Evolutionary conservation across 208 protist genomes (phyloP).

Genomic region (Leishmania guyanensis): DNA sequence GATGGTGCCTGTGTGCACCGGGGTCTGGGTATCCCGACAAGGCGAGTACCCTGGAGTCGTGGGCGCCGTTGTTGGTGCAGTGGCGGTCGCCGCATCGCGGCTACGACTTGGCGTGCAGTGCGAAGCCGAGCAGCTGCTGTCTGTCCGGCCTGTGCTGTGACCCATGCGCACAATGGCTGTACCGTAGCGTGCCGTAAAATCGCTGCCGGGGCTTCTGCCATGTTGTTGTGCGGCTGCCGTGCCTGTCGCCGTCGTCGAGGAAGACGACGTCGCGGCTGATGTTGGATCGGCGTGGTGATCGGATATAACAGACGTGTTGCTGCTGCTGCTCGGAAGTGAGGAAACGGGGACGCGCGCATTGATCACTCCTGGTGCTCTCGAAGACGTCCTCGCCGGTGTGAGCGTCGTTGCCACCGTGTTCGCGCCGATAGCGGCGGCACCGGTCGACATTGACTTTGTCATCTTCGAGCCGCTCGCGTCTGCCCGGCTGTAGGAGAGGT

Average conservation of each 20-base stretch:
- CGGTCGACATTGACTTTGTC: neutral
- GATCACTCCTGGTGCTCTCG: neutral
- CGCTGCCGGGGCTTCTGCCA: neutral
- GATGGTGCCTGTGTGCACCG: neutral
- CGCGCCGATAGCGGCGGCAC: neutral
- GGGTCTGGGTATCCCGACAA: neutral
- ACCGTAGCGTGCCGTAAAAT: slow-evolving; percentile 4
- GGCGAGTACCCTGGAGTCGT: neutral
- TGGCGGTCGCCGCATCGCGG: neutral
- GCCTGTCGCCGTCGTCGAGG: neutral
- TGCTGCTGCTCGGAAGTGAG: neutral
- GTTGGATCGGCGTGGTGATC: slow-evolving; percentile 4
- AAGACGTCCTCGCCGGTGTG: neutral
- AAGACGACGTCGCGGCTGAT: neutral
- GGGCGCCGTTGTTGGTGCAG: neutral
- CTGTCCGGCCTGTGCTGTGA: neutral
- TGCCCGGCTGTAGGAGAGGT: slow-evolving; percentile 15
- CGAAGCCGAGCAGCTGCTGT: neutral
- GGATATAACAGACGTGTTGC: neutral
- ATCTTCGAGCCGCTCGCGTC: slow-evolving; percentile 12
- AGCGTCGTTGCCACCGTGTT: neutral
- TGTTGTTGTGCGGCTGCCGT: neutral
- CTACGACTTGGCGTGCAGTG: slow-evolving; percentile 1
- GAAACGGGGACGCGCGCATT: slow-evolving; percentile 1
- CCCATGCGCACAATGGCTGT: slow-evolving; percentile 13